Conservation (phyloP, 495 filamentous ascomycete species). For the Penicillium chermesinum region DNA sequence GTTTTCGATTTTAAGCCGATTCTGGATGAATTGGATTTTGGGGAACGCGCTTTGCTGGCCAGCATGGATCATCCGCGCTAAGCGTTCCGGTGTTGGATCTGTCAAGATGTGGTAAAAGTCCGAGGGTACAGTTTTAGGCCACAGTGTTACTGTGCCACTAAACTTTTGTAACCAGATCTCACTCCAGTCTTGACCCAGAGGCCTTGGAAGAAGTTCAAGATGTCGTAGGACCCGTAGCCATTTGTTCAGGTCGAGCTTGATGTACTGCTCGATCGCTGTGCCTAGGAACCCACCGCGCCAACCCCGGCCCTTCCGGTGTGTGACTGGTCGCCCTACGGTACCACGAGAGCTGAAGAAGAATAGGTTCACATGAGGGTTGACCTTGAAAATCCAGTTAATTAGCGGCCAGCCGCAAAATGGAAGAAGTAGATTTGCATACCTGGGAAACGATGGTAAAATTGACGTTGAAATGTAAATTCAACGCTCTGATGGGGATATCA, state of each 20-base stretch:
- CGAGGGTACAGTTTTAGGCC: slow-evolving; percentile 67
- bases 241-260: slow-evolving; percentile 92
- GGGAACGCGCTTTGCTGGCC: slow-evolving; percentile 85
- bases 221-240: slow-evolving; percentile 93
- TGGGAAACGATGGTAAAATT: slow-evolving; percentile 95
- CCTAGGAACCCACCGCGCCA: slow-evolving; percentile 96
- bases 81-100: slow-evolving; percentile 67
- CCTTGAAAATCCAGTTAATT: slow-evolving; percentile 34
- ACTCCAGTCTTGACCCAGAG: slow-evolving; percentile 92
- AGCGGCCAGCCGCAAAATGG: not conserved
- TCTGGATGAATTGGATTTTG: slow-evolving; percentile 83
- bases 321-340: slow-evolving; percentile 85
- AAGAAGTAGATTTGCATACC: slow-evolving; percentile 19
- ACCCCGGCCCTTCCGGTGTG: slow-evolving; percentile 85
- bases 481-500: slow-evolving; percentile 87
- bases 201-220: slow-evolving; percentile 83
- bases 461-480: slow-evolving; percentile 96
- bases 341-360: slow-evolving; percentile 97
- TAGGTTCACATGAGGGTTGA: slow-evolving; percentile 95
- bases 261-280: slow-evolving; percentile 85
- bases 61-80: slow-evolving; percentile 81
- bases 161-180: slow-evolving; percentile 95
- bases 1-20: slow-evolving; percentile 76
- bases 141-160: slow-evolving; percentile 91
- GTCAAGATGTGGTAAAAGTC: slow-evolving; percentile 85